A percentile compares a stretch with the other conserved stretches of the same genome.
Evolutionary conservation across 2,329 filamentous ascomycete genomes (phyloP).

Genomic region (Colletotrichum coccodes): DNA sequence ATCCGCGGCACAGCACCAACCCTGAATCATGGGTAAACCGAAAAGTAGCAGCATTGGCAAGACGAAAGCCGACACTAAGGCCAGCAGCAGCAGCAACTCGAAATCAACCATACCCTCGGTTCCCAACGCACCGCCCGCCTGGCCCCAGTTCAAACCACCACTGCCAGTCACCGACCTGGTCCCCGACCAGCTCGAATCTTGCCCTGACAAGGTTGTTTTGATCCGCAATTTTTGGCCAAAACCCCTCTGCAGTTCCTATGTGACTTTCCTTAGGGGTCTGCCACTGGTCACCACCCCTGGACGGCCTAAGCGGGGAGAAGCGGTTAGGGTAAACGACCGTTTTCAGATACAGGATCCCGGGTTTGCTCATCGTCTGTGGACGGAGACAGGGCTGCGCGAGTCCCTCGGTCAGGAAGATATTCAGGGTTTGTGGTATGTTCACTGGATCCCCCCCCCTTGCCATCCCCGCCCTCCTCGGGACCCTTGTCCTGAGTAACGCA

Average conservation of each 20-base stretch:
- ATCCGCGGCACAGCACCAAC: constrained; percentile 35
- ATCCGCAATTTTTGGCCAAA: constrained; percentile 80
- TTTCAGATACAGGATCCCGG: constrained; percentile 81
- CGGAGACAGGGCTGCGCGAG: constrained; percentile 77
- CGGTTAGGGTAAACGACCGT: constrained; percentile 87
- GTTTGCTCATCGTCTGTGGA: constrained; percentile 83
- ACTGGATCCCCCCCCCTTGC: not conserved
- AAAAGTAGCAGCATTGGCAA: constrained; percentile 27
- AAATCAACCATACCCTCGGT: constrained; percentile 18
- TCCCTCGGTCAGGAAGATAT: constrained; percentile 56
- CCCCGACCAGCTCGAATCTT: constrained; percentile 61
- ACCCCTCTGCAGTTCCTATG: constrained; percentile 79
- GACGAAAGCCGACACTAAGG: constrained; percentile 13
- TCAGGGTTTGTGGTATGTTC: constrained; percentile 56
- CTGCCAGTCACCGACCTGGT: constrained; percentile 73
- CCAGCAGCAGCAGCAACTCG: constrained; percentile 15
- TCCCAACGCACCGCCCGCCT: constrained; percentile 53
- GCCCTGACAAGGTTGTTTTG: constrained; percentile 74
- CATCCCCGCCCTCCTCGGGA: not conserved
- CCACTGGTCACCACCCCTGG: constrained; percentile 82
- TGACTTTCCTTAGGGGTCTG: constrained; percentile 75
- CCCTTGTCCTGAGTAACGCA: constrained; percentile 5
- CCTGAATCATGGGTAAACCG: constrained; percentile 36
- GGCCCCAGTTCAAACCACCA: constrained; percentile 78
- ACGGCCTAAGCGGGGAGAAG: constrained; percentile 82